Evolutionary conservation across 1,284 basidiomycete species (phyloP).

Genomic region (Tilletia horrida): DNA sequence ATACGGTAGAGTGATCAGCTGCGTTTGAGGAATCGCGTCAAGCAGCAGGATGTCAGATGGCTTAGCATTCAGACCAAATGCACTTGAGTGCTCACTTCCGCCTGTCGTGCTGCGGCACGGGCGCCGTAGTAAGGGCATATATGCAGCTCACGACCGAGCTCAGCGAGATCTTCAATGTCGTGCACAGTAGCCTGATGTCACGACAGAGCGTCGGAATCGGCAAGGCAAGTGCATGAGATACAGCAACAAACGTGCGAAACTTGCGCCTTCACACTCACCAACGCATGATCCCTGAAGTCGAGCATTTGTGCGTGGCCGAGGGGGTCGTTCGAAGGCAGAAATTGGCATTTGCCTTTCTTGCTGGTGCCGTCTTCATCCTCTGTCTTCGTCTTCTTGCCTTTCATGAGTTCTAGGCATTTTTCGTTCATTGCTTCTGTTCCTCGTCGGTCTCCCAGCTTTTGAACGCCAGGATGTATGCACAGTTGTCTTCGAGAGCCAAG

Average conservation of each 20-base stretch:
- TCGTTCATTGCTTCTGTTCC: constrained; percentile 80
- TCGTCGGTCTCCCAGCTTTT: constrained; percentile 56
- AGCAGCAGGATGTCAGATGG: constrained; percentile 58
- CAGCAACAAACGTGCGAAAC: no score
- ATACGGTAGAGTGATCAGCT: constrained; percentile 82
- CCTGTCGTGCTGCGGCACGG: constrained; percentile 77
- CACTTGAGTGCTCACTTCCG: constrained; percentile 84
- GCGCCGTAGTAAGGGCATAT: constrained; percentile 93
- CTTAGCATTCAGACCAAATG: constrained; percentile 84
- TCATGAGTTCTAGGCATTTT: constrained; percentile 79
- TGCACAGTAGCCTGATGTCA: constrained; percentile 58
- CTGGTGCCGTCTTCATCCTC: constrained; percentile 55
- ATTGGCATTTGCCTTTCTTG: constrained; percentile 68
- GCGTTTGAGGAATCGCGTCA: constrained; percentile 56
- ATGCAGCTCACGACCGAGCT: constrained; percentile 65
- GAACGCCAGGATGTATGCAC: constrained; percentile 82
- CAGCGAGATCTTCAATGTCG: constrained; percentile 92
- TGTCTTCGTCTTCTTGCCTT: constrained; percentile 46
- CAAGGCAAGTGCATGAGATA: neutral
- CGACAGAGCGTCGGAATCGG: neutral
- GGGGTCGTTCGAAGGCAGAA: constrained; percentile 65
- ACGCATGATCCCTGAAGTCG: constrained; percentile 82
- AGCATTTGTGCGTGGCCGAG: constrained; percentile 61
- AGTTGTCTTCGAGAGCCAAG: constrained; percentile 88
- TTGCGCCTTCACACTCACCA: constrained; percentile 68